A percentile compares a stretch with the other conserved stretches of the same genome.
phyloP scores from a whole-genome alignment of 1,139 yeast genomes.

The Taiozyma sp. region DNA sequence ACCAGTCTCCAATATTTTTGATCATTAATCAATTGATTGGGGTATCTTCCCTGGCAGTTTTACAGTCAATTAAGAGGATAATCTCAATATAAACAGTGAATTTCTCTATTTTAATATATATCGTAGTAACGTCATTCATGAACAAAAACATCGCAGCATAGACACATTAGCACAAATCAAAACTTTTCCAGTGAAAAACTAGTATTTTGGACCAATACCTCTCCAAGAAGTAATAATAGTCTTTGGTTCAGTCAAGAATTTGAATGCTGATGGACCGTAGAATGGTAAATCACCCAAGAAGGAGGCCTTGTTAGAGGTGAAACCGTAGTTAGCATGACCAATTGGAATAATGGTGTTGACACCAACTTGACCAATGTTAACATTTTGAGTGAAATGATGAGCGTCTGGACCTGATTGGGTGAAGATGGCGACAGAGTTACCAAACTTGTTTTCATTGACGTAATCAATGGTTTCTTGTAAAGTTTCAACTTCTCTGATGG shows the following conservation, averaged over 20 bases:
- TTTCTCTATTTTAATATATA: neutral
- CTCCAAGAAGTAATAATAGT: slow-evolving; percentile 25
- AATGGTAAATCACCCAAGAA: slow-evolving; percentile 26
- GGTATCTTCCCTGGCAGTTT: too few relatives aligned
- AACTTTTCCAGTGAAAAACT: neutral
- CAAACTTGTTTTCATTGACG: slow-evolving; percentile 24
- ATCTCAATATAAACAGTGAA: too few relatives aligned
- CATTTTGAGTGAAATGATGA: slow-evolving; percentile 18
- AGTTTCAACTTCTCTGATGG: slow-evolving; percentile 22
- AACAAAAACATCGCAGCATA: too few relatives aligned
- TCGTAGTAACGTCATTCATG: neutral
- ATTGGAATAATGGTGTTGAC: slow-evolving; percentile 24
- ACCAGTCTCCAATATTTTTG: too few relatives aligned
- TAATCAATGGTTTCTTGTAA: slow-evolving; percentile 23
- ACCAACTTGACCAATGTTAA: slow-evolving; percentile 26
- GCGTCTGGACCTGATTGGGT: slow-evolving; percentile 25
- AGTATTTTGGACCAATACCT: slow-evolving; percentile 13
- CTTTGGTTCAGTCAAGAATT: slow-evolving; percentile 25
- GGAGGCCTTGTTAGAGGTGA: slow-evolving; percentile 26
- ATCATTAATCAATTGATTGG: too few relatives aligned
- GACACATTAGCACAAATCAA: too few relatives aligned
- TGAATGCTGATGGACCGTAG: slow-evolving; percentile 26
- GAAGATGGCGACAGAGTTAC: slow-evolving; percentile 26
- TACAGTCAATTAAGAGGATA: too few relatives aligned
- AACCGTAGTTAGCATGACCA: slow-evolving; percentile 25